phyloP scores from a whole-genome alignment of 2,329 filamentous ascomycete species.

The Colletotrichum graminicola region DNA sequence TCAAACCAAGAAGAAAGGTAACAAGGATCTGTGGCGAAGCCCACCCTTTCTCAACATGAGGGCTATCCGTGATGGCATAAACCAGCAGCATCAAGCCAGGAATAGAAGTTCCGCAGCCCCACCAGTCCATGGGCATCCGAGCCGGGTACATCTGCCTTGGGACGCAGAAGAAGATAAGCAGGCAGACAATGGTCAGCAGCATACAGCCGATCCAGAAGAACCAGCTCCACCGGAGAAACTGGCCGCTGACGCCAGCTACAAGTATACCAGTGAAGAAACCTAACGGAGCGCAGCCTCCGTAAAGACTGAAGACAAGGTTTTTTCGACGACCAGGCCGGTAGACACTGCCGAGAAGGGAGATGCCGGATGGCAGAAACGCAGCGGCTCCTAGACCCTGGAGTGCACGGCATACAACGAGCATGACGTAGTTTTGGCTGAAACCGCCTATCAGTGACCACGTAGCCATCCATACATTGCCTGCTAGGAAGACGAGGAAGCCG shows the following conservation, averaged over 20 bases:
- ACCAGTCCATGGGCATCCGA: conserved; percentile 8
- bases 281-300: conserved; percentile 2
- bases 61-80: background rate
- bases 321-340: conserved; percentile 11
- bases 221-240: conserved; percentile 13
- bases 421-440: conserved; percentile 17
- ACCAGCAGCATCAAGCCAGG: background rate
- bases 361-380: conserved; percentile 16
- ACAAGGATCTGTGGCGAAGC: background rate
- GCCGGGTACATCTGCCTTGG: conserved; percentile 12
- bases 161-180: background rate
- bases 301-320: conserved; percentile 21
- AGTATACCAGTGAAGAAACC: conserved; percentile 17
- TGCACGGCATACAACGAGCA: conserved; percentile 19
- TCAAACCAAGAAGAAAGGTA: background rate
- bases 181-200: background rate
- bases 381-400: conserved; percentile 21
- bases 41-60: background rate
- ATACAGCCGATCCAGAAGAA: conserved; percentile 20
- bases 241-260: background rate
- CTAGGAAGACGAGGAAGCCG: conserved; percentile 9
- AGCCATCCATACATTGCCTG: conserved; percentile 10
- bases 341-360: conserved; percentile 4
- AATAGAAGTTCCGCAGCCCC: background rate
- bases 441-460: conserved; percentile 14